Conservation (phyloP, 2,329 filamentous ascomycete genomes). For the Leptographium lundbergii region DNA sequence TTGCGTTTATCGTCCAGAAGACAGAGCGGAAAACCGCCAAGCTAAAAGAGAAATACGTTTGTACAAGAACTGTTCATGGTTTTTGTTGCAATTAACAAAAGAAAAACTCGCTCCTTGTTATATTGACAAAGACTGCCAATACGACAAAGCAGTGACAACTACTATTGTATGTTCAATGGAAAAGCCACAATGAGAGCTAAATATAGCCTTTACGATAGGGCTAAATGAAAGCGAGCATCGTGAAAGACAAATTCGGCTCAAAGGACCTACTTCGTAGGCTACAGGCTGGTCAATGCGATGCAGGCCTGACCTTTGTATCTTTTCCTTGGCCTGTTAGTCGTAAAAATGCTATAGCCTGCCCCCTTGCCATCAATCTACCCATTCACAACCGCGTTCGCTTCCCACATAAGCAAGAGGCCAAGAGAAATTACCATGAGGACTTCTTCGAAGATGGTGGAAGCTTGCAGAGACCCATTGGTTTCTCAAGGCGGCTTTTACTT, state of each 20-base stretch:
- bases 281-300: neutral
- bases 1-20: neutral
- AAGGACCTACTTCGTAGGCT: neutral
- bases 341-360: neutral
- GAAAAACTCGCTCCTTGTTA: too few species aligned
- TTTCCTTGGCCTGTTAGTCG: neutral
- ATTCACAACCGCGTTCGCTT: constrained; percentile 17
- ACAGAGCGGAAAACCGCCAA: neutral
- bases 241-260: too few species aligned
- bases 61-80: too few species aligned
- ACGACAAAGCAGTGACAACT: too few species aligned
- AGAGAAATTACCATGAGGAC: constrained; percentile 18
- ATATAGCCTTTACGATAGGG: too few species aligned
- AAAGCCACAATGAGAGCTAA: too few species aligned
- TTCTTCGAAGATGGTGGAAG: constrained; percentile 20
- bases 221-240: too few species aligned
- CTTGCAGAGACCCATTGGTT: constrained; percentile 15
- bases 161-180: too few species aligned
- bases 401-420: constrained; percentile 17
- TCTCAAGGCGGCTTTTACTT: constrained; percentile 19
- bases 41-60: too few species aligned
- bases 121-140: too few species aligned
- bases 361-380: constrained; percentile 13
- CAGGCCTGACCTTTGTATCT: neutral
- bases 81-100: too few species aligned